Conservation (phyloP, 2,329 filamentous ascomycete species). For the Huntiella omanensis region DNA sequence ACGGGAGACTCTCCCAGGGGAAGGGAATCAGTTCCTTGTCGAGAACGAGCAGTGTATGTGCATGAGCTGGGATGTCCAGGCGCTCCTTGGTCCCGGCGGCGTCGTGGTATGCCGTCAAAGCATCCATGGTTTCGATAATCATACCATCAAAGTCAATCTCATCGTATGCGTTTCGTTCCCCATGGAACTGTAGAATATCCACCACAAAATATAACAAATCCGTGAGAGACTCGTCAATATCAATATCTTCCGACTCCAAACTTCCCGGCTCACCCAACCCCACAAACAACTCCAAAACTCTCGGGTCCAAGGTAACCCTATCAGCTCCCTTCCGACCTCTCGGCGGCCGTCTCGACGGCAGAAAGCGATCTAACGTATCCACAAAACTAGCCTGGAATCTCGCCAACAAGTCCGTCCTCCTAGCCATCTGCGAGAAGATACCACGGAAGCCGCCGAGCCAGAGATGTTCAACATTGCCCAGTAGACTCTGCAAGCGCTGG, state of each 20-base stretch:
- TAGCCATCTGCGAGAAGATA: conserved; percentile 62
- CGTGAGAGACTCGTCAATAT: conserved; percentile 75
- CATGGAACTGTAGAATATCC: conserved; percentile 90
- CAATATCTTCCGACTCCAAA: conserved; percentile 41
- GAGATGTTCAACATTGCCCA: conserved; percentile 73
- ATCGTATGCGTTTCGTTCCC: conserved; percentile 90
- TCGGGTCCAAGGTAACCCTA: conserved; percentile 31
- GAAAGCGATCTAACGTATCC: conserved; percentile 59
- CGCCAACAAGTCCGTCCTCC: conserved; percentile 44
- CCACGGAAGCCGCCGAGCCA: conserved; percentile 94
- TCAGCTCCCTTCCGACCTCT: conserved; percentile 23
- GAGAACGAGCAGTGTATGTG: conserved; percentile 72
- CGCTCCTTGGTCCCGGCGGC: conserved; percentile 18
- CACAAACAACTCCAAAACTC: conserved; percentile 73
- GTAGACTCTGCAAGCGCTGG: conserved; percentile 51
- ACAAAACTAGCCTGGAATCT: conserved; percentile 65
- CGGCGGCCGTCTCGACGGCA: conserved; percentile 60
- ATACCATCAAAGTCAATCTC: conserved; percentile 92
- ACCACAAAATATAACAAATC: conserved; percentile 93
- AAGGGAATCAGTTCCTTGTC: conserved; percentile 84
- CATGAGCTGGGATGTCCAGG: conserved; percentile 22
- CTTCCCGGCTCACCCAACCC: conserved; percentile 69
- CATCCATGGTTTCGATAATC: conserved; percentile 73
- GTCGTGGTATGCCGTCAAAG: conserved; percentile 58
- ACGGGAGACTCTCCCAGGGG: conserved; percentile 90